Conservation (phyloP, 495 filamentous ascomycete species). For the Pyrenopolyporus hunteri region DNA sequence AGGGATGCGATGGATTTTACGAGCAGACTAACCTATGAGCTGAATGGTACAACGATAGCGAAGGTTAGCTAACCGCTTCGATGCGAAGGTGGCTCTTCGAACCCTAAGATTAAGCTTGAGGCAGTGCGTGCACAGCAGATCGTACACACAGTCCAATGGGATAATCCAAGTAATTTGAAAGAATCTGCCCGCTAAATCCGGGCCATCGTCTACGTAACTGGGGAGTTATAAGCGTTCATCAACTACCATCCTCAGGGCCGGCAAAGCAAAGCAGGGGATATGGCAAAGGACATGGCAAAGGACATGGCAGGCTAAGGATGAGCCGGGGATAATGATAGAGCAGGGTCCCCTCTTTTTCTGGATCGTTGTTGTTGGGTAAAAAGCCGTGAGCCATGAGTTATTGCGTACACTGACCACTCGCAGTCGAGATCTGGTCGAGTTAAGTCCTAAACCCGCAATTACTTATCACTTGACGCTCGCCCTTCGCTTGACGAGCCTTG, state of each 20-base stretch:
- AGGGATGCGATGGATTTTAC: constrained; percentile 33
- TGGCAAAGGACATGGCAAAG: neutral
- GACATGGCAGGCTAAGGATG: neutral
- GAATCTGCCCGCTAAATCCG: too few species aligned
- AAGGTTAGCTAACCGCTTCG: neutral
- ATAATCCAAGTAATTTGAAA: neutral
- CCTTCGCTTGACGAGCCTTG: constrained; percentile 7
- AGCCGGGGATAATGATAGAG: too few species aligned
- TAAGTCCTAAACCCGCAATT: constrained; percentile 9
- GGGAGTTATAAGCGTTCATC: too few species aligned
- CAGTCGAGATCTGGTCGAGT: neutral
- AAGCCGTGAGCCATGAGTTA: constrained; percentile 6
- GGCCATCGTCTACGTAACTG: too few species aligned
- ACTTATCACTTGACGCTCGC: neutral
- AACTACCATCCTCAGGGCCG: too few species aligned
- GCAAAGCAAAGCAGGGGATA: too few species aligned
- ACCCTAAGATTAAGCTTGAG: neutral
- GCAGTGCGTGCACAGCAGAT: neutral
- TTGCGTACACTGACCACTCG: constrained; percentile 34
- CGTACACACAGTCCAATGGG: neutral
- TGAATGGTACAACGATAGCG: neutral
- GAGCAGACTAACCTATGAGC: neutral
- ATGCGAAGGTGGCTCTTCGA: neutral
- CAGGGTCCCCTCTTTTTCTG: constrained; percentile 7
- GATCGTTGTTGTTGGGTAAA: constrained; percentile 28